phyloP scores from a whole-genome alignment of 1,139 yeast species.

The Nakaseomyces delphensis region DNA sequence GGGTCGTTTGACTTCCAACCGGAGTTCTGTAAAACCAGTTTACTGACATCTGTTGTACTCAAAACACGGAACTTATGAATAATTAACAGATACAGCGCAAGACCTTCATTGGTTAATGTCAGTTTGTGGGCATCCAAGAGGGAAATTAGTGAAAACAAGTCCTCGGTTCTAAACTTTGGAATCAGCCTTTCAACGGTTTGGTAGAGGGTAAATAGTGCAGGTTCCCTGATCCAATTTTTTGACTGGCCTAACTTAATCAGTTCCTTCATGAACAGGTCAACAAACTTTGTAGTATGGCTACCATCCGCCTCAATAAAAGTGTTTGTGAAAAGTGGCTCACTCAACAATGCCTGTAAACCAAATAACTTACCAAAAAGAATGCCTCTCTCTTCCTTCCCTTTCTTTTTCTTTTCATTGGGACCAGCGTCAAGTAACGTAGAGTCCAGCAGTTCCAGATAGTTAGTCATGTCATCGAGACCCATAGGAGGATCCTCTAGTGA shows the following conservation, averaged over 20 bases:
- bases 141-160: slow-evolving; percentile 33
- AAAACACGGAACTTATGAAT: slow-evolving; percentile 19
- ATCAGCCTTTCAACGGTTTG: slow-evolving; percentile 38
- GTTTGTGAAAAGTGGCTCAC: slow-evolving; percentile 36
- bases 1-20: slow-evolving; percentile 73
- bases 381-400: slow-evolving; percentile 79
- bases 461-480: slow-evolving; percentile 19
- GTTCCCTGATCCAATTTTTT: slow-evolving; percentile 84
- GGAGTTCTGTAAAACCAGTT: slow-evolving; percentile 21
- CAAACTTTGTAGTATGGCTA: slow-evolving; percentile 29
- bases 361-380: slow-evolving; percentile 75
- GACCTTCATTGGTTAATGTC: slow-evolving; percentile 67
- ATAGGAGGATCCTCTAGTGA: slow-evolving; percentile 18
- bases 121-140: slow-evolving; percentile 46
- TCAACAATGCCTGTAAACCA: slow-evolving; percentile 69
- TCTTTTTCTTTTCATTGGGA: slow-evolving; percentile 39
- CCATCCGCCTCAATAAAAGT: slow-evolving; percentile 34
- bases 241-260: slow-evolving; percentile 50
- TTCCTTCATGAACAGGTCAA: slow-evolving; percentile 36
- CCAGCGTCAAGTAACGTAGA: slow-evolving; percentile 31
- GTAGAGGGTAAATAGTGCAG: slow-evolving; percentile 62
- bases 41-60: slow-evolving; percentile 24
- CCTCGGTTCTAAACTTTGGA: slow-evolving; percentile 24
- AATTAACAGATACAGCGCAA: slow-evolving; percentile 56
- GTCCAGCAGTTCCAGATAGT: slow-evolving; percentile 37